Conservation (phyloP, 1,284 basidiomycete species). For the Lentinula novae-zelandiae region DNA sequence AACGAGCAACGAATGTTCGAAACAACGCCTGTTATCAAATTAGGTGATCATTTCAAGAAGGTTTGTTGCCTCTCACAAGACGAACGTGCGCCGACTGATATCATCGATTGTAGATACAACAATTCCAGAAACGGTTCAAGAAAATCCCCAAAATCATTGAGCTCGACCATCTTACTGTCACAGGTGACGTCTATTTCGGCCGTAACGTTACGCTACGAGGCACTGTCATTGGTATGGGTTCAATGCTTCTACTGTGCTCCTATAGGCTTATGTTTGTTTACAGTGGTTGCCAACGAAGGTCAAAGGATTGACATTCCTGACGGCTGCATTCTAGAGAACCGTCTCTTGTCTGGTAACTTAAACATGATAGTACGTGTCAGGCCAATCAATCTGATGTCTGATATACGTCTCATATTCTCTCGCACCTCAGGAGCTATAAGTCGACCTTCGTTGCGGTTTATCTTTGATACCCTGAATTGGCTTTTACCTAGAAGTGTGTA, state of each 20-base stretch:
- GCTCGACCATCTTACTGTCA: conserved; percentile 95
- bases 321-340: conserved; percentile 92
- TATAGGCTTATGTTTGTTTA: neutral
- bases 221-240: conserved; percentile 68
- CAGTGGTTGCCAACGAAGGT: conserved; percentile 83
- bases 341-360: conserved; percentile 52
- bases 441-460: neutral
- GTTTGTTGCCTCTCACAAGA: conserved; percentile 22
- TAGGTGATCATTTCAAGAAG: conserved; percentile 92
- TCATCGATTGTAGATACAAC: conserved; percentile 71
- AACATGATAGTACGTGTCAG: conserved; percentile 44
- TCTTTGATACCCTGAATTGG: neutral
- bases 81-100: neutral
- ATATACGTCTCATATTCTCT: neutral
- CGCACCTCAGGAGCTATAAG: neutral
- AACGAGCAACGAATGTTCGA: conserved; percentile 89
- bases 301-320: conserved; percentile 96
- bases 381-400: conserved; percentile 41
- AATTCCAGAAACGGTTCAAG: conserved; percentile 98
- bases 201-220: conserved; percentile 87
- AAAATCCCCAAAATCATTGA: conserved; percentile 93
- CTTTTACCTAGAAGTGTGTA: neutral
- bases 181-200: conserved; percentile 77
- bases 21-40: conserved; percentile 96
- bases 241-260: conserved; percentile 3